Evolutionary conservation across 768 basidiomycete genomes (phyloP), one percentile per base, ranked within the genome.

Genomic region (Suillus fuscotomentosus): DNA sequence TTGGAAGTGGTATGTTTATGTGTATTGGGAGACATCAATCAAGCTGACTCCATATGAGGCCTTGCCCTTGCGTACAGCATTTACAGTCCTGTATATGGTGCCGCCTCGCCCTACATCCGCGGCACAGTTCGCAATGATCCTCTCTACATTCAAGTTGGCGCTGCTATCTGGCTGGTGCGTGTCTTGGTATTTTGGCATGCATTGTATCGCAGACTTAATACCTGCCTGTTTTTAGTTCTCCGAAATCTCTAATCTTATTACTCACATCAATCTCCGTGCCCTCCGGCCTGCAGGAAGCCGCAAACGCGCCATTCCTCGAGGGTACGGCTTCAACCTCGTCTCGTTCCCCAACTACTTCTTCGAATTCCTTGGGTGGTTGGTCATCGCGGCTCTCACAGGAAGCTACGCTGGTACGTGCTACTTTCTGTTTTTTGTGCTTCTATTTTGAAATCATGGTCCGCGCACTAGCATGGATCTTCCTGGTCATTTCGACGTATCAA

Each of bases 281-380:
- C 86, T 99, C 53, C 92, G 97, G 24, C 94, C 97, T 0, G 79
- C 84, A 27, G 94, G 92, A 17, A 84, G 89, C 7, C 88, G 86
- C 64, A 85, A 83, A 62, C 90, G 97, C 56, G 89, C 84, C n/a
- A 90, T 97, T 69, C 97, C 97, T 0, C 78, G 81, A n/a, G 97
- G 97, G 31, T 97, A 95, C 68, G 96, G 95, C 7, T 99, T 98
- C 79, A 81, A 87, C 61, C 77, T 86, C n/a, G 84, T 96, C 47
- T 91, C 93, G 7, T 91, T 86, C 80, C 94, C 97, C 17, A 98
- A 99, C 76, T 99, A 99, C 79, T 88, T 92, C 73, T 98, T 96
- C 71, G 97, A 99, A 78, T 83, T 79, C 9, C 65, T 97, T 31
- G 89, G 80, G 0, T 97, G 97, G 93, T 71, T 81, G 5, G 80